These are phyloP conservation scores for Corynespora cassiicola DNA, from an alignment of 2,329 filamentous ascomycete genomes.

Conservation along the genomic window DNA sequence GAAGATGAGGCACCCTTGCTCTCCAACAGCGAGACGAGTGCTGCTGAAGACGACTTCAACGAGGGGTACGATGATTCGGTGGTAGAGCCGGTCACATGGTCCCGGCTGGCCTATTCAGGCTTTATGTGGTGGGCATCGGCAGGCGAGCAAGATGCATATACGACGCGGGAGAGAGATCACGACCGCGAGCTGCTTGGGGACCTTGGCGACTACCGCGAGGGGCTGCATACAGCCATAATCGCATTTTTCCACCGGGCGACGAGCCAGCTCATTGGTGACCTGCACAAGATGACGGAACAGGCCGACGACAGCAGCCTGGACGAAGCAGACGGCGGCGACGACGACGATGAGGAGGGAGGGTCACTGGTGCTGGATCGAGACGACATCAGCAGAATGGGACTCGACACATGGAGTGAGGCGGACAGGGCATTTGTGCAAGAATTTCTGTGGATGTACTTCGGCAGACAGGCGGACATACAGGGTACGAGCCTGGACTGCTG, in stretches of 20 bases:
- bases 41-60: conserved; percentile 42
- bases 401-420: conserved; percentile 76
- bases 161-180: conserved; percentile 61
- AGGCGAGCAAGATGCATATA: conserved; percentile 69
- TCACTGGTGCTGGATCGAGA: conserved; percentile 66
- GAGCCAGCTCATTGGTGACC: conserved; percentile 65
- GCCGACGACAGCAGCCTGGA: conserved; percentile 51
- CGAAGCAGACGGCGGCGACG: conserved; percentile 39
- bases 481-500: conserved; percentile 77
- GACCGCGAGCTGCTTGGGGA: conserved; percentile 54
- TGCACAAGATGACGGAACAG: conserved; percentile 67
- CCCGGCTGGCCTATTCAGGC: conserved; percentile 77
- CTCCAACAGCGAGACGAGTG: conserved; percentile 28
- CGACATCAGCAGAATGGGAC: conserved; percentile 73
- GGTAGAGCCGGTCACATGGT: conserved; percentile 67
- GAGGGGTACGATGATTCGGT: conserved; percentile 46
- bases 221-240: conserved; percentile 73
- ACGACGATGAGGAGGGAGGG: conserved; percentile 19
- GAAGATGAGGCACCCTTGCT: conserved; percentile 29
- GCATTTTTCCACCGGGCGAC: conserved; percentile 84
- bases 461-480: conserved; percentile 66
- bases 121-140: conserved; percentile 93
- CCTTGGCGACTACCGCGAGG: conserved; percentile 51
- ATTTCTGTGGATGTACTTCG: conserved; percentile 70
- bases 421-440: conserved; percentile 74